Evolutionary conservation across 306 rosid genomes (phyloP), one percentile per base, ranked within the genome.

Genomic region (Luffa aegyptiaca): DNA sequence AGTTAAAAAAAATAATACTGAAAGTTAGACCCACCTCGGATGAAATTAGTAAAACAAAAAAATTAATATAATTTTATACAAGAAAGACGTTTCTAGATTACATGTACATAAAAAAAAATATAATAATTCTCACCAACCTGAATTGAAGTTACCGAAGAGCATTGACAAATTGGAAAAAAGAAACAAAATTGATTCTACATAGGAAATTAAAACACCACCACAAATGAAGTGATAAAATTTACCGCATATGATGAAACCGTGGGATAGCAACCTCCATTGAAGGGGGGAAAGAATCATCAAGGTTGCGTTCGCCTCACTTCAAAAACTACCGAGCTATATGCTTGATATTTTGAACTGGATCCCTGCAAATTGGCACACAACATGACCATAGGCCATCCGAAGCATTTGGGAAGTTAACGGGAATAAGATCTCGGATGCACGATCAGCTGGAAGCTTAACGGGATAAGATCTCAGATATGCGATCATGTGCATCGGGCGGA

Each of bases 401-500:
- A 75, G 74, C 66, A 66, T 70, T 66, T 81, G 53, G 62, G 83
- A 84, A 18, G 73, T 90, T 91, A 90, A 80, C 42, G 80, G 72
- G 91, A 85, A 85, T 81, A 95, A 80, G 77, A 93, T 80, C 82
- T 91, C 92, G 2, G 92, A 84, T 58, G 89, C 84, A 63, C 96
- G 91, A 52, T 82, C 92, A 8, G 88, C 88, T 36, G 91, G 91
- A 84, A 93, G 82, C 73, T 91, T 65, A 65, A 65, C 31, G 13
- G 48, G 72, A 65, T 65, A 65, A 80, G 75, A 95, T 79, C 82
- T 93, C 92, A 2, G 92, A 85, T 61, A 90, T 81, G 58, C 98
- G 92, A 45, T 84, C 92, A 44, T 85, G 93, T 33, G 94, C 94
- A 56, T 96, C 98, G 8, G 88, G 88, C 35, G 97, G 93, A 85